phyloP scores from a whole-genome alignment of 2,329 filamentous ascomycete species.

The Sporothrix brasiliensis region DNA sequence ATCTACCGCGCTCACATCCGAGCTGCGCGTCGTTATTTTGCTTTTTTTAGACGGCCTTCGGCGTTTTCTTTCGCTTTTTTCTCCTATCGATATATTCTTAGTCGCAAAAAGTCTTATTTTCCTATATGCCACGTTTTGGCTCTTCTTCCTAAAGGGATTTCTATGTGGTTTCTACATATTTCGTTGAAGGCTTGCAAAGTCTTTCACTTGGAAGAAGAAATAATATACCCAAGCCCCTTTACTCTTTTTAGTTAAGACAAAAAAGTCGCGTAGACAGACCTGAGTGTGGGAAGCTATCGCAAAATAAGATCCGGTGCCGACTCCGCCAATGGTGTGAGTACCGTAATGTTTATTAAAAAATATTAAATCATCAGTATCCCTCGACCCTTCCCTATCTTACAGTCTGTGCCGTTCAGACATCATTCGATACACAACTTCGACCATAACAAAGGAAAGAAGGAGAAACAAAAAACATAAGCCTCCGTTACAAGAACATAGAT shows the following conservation, averaged over 20 bases:
- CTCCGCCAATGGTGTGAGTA: neutral
- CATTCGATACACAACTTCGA: neutral
- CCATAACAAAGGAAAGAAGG: no score
- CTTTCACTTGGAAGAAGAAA: neutral
- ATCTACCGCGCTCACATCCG: neutral
- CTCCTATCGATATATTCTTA: neutral
- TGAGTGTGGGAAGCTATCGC: neutral
- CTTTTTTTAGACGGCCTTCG: neutral
- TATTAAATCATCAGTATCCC: neutral
- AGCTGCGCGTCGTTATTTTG: neutral
- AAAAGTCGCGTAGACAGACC: neutral
- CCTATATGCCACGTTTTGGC: neutral
- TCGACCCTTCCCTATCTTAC: constrained; percentile 14
- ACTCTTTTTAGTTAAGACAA: neutral
- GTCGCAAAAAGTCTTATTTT: constrained; percentile 12
- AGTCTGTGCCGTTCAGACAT: constrained; percentile 9
- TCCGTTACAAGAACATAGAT: neutral
- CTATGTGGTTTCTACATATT: constrained; percentile 2
- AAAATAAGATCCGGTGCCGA: neutral
- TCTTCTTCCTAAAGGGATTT: constrained; percentile 3
- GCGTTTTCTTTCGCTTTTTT: constrained; percentile 16
- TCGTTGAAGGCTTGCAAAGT: neutral
- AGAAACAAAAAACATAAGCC: neutral
- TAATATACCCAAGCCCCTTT: constrained; percentile 8
- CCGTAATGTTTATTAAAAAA: no score